A percentile compares a stretch with the other conserved stretches of the same genome.
These are phyloP conservation scores for Cryoendolithus antarcticus DNA, from an alignment of 2,329 filamentous ascomycete species.

Conservation along the genomic window DNA sequence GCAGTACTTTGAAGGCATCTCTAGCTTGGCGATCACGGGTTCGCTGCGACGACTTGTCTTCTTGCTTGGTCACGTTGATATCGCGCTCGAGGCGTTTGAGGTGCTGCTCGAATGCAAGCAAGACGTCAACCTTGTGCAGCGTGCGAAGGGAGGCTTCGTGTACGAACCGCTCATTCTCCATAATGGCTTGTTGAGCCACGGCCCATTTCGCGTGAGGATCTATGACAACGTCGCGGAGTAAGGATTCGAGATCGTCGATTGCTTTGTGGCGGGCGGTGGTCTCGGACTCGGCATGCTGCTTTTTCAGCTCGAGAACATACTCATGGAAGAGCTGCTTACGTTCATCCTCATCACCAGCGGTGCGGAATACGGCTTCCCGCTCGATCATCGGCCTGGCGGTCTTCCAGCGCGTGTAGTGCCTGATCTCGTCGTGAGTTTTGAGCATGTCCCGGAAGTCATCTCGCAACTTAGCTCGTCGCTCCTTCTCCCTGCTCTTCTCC, in stretches of 20 bases:
- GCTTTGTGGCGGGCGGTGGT: conserved; percentile 61
- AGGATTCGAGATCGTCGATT: conserved; percentile 66
- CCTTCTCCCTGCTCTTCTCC: conserved; percentile 89
- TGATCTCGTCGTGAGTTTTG: conserved; percentile 91
- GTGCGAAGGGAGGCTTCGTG: conserved; percentile 73
- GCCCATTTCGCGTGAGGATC: conserved; percentile 93
- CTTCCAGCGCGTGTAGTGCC: conserved; percentile 94
- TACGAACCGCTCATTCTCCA: conserved; percentile 64
- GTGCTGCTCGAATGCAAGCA: conserved; percentile 88
- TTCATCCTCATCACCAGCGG: conserved; percentile 76
- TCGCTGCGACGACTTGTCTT: conserved; percentile 68
- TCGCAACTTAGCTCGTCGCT: conserved; percentile 81
- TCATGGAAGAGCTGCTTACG: conserved; percentile 85
- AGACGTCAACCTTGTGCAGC: conserved; percentile 76
- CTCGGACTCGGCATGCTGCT: conserved; percentile 65
- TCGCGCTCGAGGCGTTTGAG: conserved; percentile 83
- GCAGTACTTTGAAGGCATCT: conserved; percentile 63
- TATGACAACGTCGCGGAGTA: conserved; percentile 68
- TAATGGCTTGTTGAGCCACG: conserved; percentile 73
- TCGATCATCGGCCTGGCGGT: conserved; percentile 89
- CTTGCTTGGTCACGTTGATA: conserved; percentile 83
- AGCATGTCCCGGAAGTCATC: conserved; percentile 94
- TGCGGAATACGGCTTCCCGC: conserved; percentile 88
- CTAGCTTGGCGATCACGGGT: conserved; percentile 77
- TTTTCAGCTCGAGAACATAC: conserved; percentile 77